Evolutionary conservation across 169 alveolate species (phyloP).

Genomic region (Plasmodium ovale): DNA sequence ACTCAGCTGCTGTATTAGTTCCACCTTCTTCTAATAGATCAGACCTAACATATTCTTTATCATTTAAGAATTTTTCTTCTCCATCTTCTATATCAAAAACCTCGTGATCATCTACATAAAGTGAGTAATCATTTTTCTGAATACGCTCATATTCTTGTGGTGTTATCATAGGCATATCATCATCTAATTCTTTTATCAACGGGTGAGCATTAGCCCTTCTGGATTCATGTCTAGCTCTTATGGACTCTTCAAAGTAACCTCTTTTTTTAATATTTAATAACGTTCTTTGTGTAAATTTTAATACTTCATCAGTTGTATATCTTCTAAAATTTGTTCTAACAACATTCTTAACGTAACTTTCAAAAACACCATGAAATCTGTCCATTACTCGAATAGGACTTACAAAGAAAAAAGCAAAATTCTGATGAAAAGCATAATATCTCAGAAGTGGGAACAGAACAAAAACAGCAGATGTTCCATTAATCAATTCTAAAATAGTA

Average conservation of each 20-base stretch:
- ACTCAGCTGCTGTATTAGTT: too few species aligned
- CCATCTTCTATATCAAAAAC: too few species aligned
- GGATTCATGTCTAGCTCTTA: constrained; percentile 5
- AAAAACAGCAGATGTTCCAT: not conserved
- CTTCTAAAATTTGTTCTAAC: constrained; percentile 13
- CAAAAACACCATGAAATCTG: constrained; percentile 16
- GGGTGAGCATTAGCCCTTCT: constrained; percentile 2
- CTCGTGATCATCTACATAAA: not conserved
- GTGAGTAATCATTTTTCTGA: not conserved
- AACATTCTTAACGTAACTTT: not conserved
- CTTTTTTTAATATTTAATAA: constrained; percentile 7
- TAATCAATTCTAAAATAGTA: constrained; percentile 2
- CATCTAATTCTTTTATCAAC: not conserved
- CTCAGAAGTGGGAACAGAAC: constrained; percentile 6
- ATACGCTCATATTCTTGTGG: constrained; percentile 27
- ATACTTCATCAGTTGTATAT: constrained; percentile 12
- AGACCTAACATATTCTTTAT: too few species aligned
- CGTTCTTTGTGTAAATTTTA: not conserved
- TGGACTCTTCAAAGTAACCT: not conserved
- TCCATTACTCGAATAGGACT: constrained; percentile 13
- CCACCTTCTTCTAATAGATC: too few species aligned
- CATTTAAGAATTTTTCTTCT: too few species aligned
- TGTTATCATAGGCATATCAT: constrained; percentile 11
- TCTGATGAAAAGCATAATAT: constrained; percentile 15
- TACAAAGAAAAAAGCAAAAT: constrained; percentile 2